Conservation (phyloP, 306 rosid genomes). For the Potentilla sterilis region DNA sequence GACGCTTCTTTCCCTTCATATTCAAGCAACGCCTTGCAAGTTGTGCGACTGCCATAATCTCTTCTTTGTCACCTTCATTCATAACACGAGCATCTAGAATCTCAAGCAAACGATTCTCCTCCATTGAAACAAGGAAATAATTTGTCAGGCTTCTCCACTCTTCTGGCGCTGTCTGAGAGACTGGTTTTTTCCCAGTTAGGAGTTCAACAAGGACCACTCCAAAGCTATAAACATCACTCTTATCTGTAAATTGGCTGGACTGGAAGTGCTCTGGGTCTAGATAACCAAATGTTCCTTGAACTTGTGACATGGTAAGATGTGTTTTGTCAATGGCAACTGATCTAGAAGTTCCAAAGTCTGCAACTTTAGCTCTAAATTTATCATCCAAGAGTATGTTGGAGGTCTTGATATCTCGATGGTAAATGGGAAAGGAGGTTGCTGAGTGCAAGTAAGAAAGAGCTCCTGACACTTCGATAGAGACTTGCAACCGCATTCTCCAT, state of each 20-base stretch:
- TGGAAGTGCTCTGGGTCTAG: constrained; percentile 9
- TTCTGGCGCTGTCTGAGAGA: neutral
- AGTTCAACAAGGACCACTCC: constrained; percentile 12
- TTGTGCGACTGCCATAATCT: constrained; percentile 9
- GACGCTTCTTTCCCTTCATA: constrained; percentile 5
- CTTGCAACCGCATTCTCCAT: neutral
- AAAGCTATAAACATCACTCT: constrained; percentile 14
- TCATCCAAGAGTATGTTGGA: neutral
- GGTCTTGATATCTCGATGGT: neutral
- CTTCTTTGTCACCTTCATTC: neutral
- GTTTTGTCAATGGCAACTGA: constrained; percentile 8
- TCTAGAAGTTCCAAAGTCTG: constrained; percentile 15
- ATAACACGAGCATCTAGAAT: constrained; percentile 7
- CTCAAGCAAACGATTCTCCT: neutral
- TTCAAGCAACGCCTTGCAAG: constrained; percentile 12
- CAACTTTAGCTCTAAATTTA: neutral
- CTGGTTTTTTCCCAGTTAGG: neutral
- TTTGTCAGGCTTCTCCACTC: constrained; percentile 5
- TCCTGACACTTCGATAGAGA: neutral
- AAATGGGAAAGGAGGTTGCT: neutral
- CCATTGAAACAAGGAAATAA: constrained; percentile 4
- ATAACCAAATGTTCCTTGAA: constrained; percentile 14
- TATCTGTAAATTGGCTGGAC: constrained; percentile 4
- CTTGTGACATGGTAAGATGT: constrained; percentile 1
- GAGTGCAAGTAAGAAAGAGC: neutral